phyloP scores from a whole-genome alignment of 257 asterid species.

The Capsicum pubescens region DNA sequence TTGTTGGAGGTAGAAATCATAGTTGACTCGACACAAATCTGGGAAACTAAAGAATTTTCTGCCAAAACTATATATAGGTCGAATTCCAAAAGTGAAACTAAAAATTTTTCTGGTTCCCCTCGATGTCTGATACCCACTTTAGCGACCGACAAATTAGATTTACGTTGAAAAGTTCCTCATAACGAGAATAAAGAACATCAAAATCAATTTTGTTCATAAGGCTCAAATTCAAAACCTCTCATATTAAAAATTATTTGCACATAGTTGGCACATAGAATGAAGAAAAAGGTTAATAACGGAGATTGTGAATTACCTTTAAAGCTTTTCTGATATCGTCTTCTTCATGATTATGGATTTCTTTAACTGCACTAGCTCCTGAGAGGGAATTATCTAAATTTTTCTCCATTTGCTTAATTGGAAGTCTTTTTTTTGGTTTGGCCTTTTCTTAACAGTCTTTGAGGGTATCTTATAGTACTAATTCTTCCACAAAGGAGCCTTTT shows the following conservation, averaged over 20 bases:
- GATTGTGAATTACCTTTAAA: conserved; percentile 35
- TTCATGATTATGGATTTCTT: neutral
- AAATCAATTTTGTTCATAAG: neutral
- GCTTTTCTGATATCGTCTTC: neutral
- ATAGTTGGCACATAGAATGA: neutral
- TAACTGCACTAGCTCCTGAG: neutral
- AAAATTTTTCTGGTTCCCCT: too few species aligned
- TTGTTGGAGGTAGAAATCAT: neutral
- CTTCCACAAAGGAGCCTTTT: conserved; percentile 18
- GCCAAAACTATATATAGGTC: neutral
- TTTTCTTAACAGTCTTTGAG: neutral
- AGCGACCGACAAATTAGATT: too few species aligned
- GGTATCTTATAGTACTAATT: neutral
- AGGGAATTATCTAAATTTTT: conserved; percentile 22
- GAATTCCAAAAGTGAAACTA: neutral
- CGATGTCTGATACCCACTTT: too few species aligned
- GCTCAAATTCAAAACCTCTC: neutral
- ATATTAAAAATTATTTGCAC: neutral
- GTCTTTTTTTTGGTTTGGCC: neutral
- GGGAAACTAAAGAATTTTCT: neutral
- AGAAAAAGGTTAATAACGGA: neutral
- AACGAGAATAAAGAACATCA: too few species aligned
- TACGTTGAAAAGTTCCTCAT: too few species aligned
- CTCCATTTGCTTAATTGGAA: conserved; percentile 29
- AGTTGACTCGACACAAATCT: neutral